Percentiles rank a stretch among this genome's conserved stretches.
Conservation (phyloP, 805 yeast genomes). For the Starmerella roubikii region DNA sequence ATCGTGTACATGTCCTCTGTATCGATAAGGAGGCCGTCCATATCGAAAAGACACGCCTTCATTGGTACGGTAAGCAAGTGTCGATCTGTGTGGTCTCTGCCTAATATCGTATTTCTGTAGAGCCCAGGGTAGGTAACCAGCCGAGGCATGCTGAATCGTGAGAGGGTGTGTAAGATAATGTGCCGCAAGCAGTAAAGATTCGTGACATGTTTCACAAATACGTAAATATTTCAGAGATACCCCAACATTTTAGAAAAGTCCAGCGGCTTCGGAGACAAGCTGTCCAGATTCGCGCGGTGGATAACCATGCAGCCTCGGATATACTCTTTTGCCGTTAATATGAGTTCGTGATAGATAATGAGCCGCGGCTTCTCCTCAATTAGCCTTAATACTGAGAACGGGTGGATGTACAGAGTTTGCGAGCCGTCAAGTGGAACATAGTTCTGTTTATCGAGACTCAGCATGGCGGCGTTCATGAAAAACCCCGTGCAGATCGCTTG, state of each 20-base stretch:
- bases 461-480: conserved; percentile 51
- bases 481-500: conserved; percentile 52
- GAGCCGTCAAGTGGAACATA: conserved; percentile 27
- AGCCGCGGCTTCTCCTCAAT: conserved; percentile 63
- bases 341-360: conserved; percentile 73
- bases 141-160: too few species aligned
- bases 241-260: too few species aligned
- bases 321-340: conserved; percentile 74
- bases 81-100: not conserved
- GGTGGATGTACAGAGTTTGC: conserved; percentile 57
- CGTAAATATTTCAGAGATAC: too few species aligned
- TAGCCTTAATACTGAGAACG: conserved; percentile 61
- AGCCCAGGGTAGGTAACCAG: too few species aligned
- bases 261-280: not conserved
- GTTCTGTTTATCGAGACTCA: conserved; percentile 37
- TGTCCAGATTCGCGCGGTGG: conserved; percentile 48
- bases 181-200: too few species aligned
- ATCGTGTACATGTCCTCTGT: conserved; percentile 87
- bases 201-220: too few species aligned
- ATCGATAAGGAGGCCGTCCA: conserved; percentile 91
- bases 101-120: too few species aligned
- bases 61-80: conserved; percentile 10
- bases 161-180: too few species aligned
- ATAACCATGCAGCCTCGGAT: conserved; percentile 72
- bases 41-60: conserved; percentile 63